Conservation (phyloP, 1,139 yeast species). For the Taphrina pruni region DNA sequence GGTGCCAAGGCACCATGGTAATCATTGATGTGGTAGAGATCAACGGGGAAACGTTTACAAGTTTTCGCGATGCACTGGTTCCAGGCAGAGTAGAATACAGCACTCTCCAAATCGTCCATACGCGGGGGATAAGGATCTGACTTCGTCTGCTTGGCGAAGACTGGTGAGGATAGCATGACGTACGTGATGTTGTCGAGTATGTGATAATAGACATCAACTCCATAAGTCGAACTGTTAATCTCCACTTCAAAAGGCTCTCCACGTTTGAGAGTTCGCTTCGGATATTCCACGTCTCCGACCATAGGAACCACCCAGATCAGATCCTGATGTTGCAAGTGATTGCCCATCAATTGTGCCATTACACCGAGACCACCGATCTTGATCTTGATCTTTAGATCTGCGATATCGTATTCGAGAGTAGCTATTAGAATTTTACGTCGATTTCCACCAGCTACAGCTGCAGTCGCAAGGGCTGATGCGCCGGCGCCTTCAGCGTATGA, state of each 20-base stretch:
- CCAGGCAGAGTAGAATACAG: slow-evolving; percentile 43
- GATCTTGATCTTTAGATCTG: slow-evolving; percentile 40
- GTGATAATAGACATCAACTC: slow-evolving; percentile 34
- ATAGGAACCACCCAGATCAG: slow-evolving; percentile 42
- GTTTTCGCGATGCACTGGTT: slow-evolving; percentile 42
- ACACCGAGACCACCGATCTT: slow-evolving; percentile 44
- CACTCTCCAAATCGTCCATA: slow-evolving; percentile 42
- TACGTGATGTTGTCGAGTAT: slow-evolving; percentile 38
- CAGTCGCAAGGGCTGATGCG: slow-evolving; percentile 14
- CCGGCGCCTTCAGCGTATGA: slow-evolving; percentile 17
- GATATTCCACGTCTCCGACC: slow-evolving; percentile 42
- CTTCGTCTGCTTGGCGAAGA: slow-evolving; percentile 39
- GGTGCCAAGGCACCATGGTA: slow-evolving; percentile 43
- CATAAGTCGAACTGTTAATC: slow-evolving; percentile 27
- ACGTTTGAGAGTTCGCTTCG: slow-evolving; percentile 21
- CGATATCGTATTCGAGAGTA: slow-evolving; percentile 41
- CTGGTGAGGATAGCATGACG: slow-evolving; percentile 33
- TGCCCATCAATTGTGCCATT: slow-evolving; percentile 43
- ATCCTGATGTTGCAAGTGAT: slow-evolving; percentile 38
- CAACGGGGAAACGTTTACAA: slow-evolving; percentile 34
- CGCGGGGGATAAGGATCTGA: slow-evolving; percentile 42
- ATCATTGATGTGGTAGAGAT: slow-evolving; percentile 42
- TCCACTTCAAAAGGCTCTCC: slow-evolving; percentile 39
- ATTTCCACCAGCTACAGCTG: slow-evolving; percentile 21
- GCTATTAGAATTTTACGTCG: slow-evolving; percentile 36